phyloP scores from a whole-genome alignment of 2,329 filamentous ascomycete species.

The Sarocladiaceae sp. region DNA sequence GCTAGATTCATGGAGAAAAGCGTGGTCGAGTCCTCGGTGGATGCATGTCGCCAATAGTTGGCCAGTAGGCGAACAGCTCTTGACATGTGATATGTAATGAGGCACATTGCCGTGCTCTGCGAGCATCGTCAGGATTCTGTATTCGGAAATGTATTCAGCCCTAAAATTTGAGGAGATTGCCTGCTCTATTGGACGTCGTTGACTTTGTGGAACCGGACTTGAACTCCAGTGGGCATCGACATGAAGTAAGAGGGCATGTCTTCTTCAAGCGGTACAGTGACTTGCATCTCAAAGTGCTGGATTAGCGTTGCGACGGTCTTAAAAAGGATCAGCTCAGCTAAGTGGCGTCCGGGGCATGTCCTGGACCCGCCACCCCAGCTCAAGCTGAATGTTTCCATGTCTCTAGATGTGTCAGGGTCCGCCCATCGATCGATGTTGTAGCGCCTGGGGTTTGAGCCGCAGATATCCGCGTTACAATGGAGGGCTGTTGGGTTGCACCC shows the following conservation, averaged over 20 bases:
- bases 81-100: too few relatives aligned
- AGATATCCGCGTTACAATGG: constrained; percentile 42
- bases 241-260: constrained; percentile 45
- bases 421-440: constrained; percentile 21
- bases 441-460: constrained; percentile 31
- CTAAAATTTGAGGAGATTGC: too few relatives aligned
- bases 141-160: too few relatives aligned
- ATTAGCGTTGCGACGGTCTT: constrained; percentile 39
- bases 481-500: constrained; percentile 44
- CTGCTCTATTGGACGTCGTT: neutral
- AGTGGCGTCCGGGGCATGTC: constrained; percentile 45
- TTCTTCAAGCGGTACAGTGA: constrained; percentile 31
- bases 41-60: too few relatives aligned
- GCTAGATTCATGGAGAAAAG: too few relatives aligned
- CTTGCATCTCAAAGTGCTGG: constrained; percentile 39
- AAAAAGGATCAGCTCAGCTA: constrained; percentile 46
- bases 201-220: constrained; percentile 30
- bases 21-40: too few relatives aligned
- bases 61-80: too few relatives aligned
- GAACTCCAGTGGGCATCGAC: constrained; percentile 46
- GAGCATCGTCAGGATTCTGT: too few relatives aligned
- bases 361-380: constrained; percentile 49
- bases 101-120: too few relatives aligned
- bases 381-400: constrained; percentile 45
- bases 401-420: constrained; percentile 20